Evolutionary conservation across 331 rosid species (phyloP).

Genomic region (Quercus phellos): DNA sequence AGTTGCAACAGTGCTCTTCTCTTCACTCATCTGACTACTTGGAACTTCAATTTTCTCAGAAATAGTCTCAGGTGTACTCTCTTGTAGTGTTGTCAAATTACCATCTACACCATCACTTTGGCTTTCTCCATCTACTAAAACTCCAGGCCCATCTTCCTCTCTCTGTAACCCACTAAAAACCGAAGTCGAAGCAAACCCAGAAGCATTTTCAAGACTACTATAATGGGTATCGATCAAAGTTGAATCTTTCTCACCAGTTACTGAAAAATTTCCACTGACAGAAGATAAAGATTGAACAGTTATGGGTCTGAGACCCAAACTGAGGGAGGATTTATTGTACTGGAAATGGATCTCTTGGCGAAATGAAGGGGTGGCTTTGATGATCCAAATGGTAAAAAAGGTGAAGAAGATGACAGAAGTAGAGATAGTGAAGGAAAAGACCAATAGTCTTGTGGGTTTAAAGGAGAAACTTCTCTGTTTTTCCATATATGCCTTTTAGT

Average conservation of each 20-base stretch:
- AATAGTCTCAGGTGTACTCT: constrained; percentile 3
- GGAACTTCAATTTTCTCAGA: constrained; percentile 1
- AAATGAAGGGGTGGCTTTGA: constrained; percentile 43
- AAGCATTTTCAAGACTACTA: constrained; percentile 26
- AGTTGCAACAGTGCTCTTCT: constrained; percentile 1
- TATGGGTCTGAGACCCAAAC: constrained; percentile 25
- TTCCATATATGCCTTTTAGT: constrained; percentile 43
- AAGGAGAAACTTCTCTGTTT: constrained; percentile 73
- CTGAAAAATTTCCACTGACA: constrained; percentile 34
- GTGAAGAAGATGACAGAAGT: constrained; percentile 58
- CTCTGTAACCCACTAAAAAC: constrained; percentile 13
- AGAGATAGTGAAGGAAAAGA: constrained; percentile 57
- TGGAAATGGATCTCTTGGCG: constrained; percentile 33
- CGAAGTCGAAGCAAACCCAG: constrained; percentile 31
- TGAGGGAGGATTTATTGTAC: constrained; percentile 40
- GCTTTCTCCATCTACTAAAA: constrained; percentile 12
- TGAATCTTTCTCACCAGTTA: constrained; percentile 20
- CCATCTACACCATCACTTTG: constrained; percentile 21
- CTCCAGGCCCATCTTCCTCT: constrained; percentile 28
- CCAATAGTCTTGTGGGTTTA: constrained; percentile 68
- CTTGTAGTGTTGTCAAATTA: constrained; percentile 28
- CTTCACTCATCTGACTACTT: neutral
- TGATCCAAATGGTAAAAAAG: constrained; percentile 55
- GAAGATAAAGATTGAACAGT: constrained; percentile 26
- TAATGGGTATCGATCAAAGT: constrained; percentile 36